Base-by-base conservation (phyloP, 2,329 filamentous ascomycete genomes). In the Blumeriella jaapii region DNA sequence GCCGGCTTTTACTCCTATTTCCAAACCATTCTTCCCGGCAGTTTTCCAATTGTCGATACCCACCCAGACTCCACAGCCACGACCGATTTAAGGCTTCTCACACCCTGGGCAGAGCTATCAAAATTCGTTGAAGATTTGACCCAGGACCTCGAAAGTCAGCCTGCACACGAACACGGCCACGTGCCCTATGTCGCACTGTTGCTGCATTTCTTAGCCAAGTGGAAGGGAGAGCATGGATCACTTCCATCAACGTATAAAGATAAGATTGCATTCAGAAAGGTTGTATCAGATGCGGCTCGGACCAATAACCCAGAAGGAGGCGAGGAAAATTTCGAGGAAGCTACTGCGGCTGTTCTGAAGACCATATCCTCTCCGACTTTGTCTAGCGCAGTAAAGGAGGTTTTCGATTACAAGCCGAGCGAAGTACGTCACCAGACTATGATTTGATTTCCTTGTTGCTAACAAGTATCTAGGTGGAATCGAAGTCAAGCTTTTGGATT, bases 241-340 rank as follows among this genome's bases (percentile, higher is more conserved):
- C 63, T 71, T 23, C 91, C 91, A 4, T 65, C 65, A 8, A 78
- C 67, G 2, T 95, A 93, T 60, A 75, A 79, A 44, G 85, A 96
- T 45, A 98, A 98, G 64, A 78, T 68, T 6, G 77, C 77, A 10
- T 96, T 98, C 56, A 71, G 82, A 37, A 71, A 77, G 17, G 60
- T 78, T 9, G 74, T 98, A 1, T 65, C 74, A 8, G 65, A 67
- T 5, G 74, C 71, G 2, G 72, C 80, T 48, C 74, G 86, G 48
- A 82, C 65, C 32, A 64, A 79, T 48, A 93, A 76, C 39, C 59
- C 84, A 0, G 86, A 93, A 56, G 87, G 86, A 29, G 83, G 82
- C 38, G 91, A 98, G 55, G 91, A 98, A 62, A 98, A 98, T 58
- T 98, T 86, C 53, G 85, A 95, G 41, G 91, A 98, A 59, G 93